Conservation (phyloP, 257 asterid genomes). For the Capsicum rhomboideum region DNA sequence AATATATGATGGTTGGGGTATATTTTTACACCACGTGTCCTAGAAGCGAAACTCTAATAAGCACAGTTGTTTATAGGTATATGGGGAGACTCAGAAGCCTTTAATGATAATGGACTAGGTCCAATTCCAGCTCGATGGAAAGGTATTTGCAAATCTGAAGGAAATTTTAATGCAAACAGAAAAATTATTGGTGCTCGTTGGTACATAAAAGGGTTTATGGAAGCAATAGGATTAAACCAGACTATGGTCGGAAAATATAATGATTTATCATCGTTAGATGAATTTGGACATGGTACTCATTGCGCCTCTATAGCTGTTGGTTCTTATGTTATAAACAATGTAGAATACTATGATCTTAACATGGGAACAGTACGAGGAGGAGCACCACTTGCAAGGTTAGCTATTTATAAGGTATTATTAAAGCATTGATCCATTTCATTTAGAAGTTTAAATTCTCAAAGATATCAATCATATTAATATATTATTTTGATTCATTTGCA, state of each 20-base stretch:
- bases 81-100: background rate
- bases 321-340: background rate
- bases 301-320: background rate
- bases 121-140: constrained; percentile 7
- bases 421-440: too few relatives aligned
- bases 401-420: background rate
- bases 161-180: background rate
- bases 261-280: background rate
- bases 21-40: too few relatives aligned
- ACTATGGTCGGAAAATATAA: background rate
- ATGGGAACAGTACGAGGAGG: background rate
- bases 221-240: background rate
- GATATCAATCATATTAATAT: too few relatives aligned
- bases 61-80: background rate
- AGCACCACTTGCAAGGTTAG: background rate
- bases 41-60: background rate
- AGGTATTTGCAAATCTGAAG: constrained; percentile 5
- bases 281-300: background rate
- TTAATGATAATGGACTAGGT: constrained; percentile 5
- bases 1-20: too few relatives aligned
- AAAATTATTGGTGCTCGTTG: background rate
- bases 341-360: background rate
- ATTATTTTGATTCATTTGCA: too few relatives aligned
- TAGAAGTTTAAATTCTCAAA: too few relatives aligned
- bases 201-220: background rate